Conservation (phyloP, 129 eudicot species). For the Heracleum sosnowskyi region DNA sequence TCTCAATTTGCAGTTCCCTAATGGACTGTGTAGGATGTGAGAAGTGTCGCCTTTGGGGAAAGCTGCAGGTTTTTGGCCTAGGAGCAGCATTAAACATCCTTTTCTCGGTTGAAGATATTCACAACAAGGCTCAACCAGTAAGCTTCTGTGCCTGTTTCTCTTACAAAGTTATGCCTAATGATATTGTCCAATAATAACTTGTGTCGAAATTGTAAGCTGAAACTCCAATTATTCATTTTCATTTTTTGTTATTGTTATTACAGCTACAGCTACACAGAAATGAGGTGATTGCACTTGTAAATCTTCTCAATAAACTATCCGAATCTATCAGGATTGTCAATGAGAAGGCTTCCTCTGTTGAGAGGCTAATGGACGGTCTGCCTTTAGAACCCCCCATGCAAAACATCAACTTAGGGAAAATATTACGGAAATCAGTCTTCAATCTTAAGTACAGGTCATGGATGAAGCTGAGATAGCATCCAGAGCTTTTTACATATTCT, state of each 20-base stretch:
- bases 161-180: not conserved
- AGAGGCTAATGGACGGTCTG: conserved; percentile 19
- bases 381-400: conserved; percentile 21
- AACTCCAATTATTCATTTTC: not conserved
- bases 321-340: conserved; percentile 64
- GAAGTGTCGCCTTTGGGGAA: conserved; percentile 98
- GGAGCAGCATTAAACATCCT: conserved; percentile 90
- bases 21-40: conserved; percentile 99
- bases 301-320: conserved; percentile 77
- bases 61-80: conserved; percentile 92
- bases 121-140: conserved; percentile 46
- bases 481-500: not conserved
- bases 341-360: conserved; percentile 41
- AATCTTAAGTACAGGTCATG: conserved; percentile 25
- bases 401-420: conserved; percentile 13
- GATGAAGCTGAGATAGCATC: not conserved
- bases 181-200: not conserved
- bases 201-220: not conserved
- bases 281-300: conserved; percentile 89
- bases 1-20: conserved; percentile 54
- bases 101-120: conserved; percentile 55
- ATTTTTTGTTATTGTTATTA: conserved; percentile 1
- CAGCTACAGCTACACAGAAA: conserved; percentile 86
- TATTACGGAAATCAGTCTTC: conserved; percentile 27
- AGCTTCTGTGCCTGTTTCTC: conserved; percentile 19